Evolutionary conservation across 2,329 filamentous ascomycete genomes (phyloP), one percentile per base, ranked within the genome.

Genomic region (Aspergillus cejpii): DNA sequence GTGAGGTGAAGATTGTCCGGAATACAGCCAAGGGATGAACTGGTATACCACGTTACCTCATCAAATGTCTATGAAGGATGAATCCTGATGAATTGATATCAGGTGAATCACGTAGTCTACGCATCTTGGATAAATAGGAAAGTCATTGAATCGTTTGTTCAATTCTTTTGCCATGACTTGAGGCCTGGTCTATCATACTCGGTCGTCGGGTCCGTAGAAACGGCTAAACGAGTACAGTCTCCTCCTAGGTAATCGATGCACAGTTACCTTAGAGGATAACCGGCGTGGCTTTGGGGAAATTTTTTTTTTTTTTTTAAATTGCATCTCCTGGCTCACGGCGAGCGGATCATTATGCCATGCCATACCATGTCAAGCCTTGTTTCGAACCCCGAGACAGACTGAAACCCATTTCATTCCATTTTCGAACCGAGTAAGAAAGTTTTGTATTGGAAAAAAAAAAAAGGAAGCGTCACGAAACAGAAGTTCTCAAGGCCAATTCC

Each of bases 1-100:
- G 79, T 5, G 68, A 78, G 26, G 72, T 83, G 19, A 76, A 76
- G 42, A 70, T 82, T 23, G 65, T 81, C n/a, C 65, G 77, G 27
- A 70, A 71, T 50, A 53, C 66, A 12, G 58, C 61, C 0, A 63
- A 68, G 42, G 56, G 60, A 8, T 63, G 70, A 41, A 70, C 58
- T 38, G 72, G 71, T 8, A 64, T 68, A n/a, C n/a, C n/a, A n/a
- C n/a, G n/a, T n/a, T n/a, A n/a, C n/a, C n/a, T n/a, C n/a, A n/a
- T n/a, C n/a, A n/a, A n/a, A n/a, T n/a, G n/a, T n/a, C n/a, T n/a
- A n/a, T n/a, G n/a, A n/a, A n/a, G n/a, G n/a, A n/a, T n/a, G n/a
- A n/a, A n/a, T n/a, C n/a, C n/a, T n/a, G n/a, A n/a, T n/a, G n/a
- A n/a, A n/a, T n/a, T n/a, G n/a, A n/a, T n/a, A n/a, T n/a, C n/a